These are phyloP conservation scores for Setaria viridis DNA, from an alignment of 202 grass and related monocot species.

Conservation along the genomic window DNA sequence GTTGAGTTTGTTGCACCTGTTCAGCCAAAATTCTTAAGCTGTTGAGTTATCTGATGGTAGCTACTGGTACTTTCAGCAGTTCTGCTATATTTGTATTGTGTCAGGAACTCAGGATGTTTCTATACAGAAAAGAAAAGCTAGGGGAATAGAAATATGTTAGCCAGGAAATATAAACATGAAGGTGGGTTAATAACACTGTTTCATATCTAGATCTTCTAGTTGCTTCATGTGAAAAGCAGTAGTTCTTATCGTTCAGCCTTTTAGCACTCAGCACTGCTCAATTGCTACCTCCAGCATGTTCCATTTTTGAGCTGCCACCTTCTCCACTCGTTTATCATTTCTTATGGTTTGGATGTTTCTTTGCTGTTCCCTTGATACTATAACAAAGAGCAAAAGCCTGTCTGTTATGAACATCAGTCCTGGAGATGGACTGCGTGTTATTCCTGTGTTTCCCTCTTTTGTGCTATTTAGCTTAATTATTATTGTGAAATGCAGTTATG, in stretches of 20 bases:
- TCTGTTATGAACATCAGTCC: not conserved
- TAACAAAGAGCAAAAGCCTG: not conserved
- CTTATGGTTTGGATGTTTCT: slow-evolving; percentile 9
- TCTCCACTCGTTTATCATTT: not conserved
- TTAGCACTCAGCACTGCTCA: slow-evolving; percentile 10
- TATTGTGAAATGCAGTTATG: slow-evolving; percentile 74
- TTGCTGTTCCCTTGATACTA: slow-evolving; percentile 40
- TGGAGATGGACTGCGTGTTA: slow-evolving; percentile 5
- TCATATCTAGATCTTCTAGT: slow-evolving; percentile 15
- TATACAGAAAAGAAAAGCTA: not conserved
- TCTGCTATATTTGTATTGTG: not conserved
- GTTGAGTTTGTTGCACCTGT: slow-evolving; percentile 24
- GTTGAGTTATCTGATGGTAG: slow-evolving; percentile 7
- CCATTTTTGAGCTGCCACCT: slow-evolving; percentile 6
- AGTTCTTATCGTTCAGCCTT: slow-evolving; percentile 15
- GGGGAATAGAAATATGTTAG: not conserved
- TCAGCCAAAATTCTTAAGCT: not conserved
- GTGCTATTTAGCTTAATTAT: slow-evolving; percentile 17
- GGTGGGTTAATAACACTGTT: not conserved
- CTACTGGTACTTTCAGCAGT: not conserved
- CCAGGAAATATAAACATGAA: not conserved
- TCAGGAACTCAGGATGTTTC: not conserved
- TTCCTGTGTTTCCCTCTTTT: slow-evolving; percentile 24
- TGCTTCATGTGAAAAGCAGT: not conserved
- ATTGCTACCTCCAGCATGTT: slow-evolving; percentile 2